Conservation (phyloP, 139 green algal species). For the Dunaliella sp. region DNA sequence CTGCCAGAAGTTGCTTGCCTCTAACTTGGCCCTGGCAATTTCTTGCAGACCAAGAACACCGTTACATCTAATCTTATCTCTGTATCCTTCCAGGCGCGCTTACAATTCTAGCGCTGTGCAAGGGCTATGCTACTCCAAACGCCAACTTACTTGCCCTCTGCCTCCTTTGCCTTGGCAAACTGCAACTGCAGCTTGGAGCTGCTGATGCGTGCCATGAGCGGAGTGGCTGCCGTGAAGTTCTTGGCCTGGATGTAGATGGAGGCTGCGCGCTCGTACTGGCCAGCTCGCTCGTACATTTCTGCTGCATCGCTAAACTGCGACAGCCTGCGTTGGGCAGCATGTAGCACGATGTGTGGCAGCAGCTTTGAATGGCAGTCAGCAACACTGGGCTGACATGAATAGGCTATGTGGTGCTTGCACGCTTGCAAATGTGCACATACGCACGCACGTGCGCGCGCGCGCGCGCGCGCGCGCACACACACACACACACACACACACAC, state of each 20-base stretch:
- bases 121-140: too few species aligned
- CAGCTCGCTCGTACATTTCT: slow-evolving; percentile 75
- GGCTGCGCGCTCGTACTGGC: slow-evolving; percentile 69
- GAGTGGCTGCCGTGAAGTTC: slow-evolving; percentile 62
- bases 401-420: background rate
- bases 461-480: too few species aligned
- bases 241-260: slow-evolving; percentile 76
- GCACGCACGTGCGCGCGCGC: too few species aligned
- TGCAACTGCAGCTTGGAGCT: slow-evolving; percentile 69
- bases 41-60: too few species aligned
- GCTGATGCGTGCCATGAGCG: slow-evolving; percentile 66
- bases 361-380: too few species aligned
- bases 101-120: too few species aligned
- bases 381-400: background rate
- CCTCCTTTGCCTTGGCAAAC: slow-evolving; percentile 78
- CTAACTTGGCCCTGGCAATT: too few species aligned
- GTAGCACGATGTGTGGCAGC: background rate
- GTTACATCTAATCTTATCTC: too few species aligned
- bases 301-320: slow-evolving; percentile 61
- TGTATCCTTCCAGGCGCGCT: too few species aligned
- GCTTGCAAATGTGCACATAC: too few species aligned
- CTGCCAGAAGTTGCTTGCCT: too few species aligned
- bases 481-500: too few species aligned
- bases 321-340: slow-evolving; percentile 16
- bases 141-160: slow-evolving; percentile 49